phyloP scores from a whole-genome alignment of 2,329 filamentous ascomycete genomes.

The Clarireedia hainanense region DNA sequence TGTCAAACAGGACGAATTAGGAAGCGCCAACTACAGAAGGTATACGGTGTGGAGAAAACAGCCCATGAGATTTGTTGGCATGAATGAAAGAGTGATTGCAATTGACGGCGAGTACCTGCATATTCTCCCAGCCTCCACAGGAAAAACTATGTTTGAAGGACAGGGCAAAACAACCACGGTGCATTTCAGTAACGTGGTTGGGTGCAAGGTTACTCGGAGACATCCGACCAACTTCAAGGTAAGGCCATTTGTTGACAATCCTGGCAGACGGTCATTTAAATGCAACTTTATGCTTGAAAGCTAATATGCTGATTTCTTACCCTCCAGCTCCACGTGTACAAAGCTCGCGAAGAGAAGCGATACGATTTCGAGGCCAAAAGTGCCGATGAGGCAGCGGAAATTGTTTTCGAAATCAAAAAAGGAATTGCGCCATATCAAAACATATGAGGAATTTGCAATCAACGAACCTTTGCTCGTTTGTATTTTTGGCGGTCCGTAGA shows the following conservation, averaged over 20 bases:
- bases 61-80: slow-evolving; percentile 69
- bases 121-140: slow-evolving; percentile 65
- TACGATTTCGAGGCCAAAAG: slow-evolving; percentile 80
- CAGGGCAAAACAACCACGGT: slow-evolving; percentile 70
- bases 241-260: slow-evolving; percentile 18
- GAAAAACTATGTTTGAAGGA: slow-evolving; percentile 54
- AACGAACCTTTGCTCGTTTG: neutral
- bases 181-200: slow-evolving; percentile 74
- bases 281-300: too few species aligned
- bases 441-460: neutral
- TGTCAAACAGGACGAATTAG: slow-evolving; percentile 50
- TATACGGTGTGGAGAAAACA: slow-evolving; percentile 78
- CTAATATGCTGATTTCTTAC: neutral
- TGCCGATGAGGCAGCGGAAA: slow-evolving; percentile 65
- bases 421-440: slow-evolving; percentile 57
- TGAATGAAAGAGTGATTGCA: slow-evolving; percentile 67
- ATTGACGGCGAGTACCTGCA: slow-evolving; percentile 84
- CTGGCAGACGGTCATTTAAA: too few species aligned
- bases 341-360: slow-evolving; percentile 66
- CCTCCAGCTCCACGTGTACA: slow-evolving; percentile 59
- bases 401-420: slow-evolving; percentile 71
- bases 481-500: neutral
- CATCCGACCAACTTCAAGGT: slow-evolving; percentile 77
- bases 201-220: slow-evolving; percentile 71
- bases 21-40: slow-evolving; percentile 57